Evolutionary conservation across 73 alveolate genomes (phyloP).

Genomic region (Symbiodinium pilosum): DNA sequence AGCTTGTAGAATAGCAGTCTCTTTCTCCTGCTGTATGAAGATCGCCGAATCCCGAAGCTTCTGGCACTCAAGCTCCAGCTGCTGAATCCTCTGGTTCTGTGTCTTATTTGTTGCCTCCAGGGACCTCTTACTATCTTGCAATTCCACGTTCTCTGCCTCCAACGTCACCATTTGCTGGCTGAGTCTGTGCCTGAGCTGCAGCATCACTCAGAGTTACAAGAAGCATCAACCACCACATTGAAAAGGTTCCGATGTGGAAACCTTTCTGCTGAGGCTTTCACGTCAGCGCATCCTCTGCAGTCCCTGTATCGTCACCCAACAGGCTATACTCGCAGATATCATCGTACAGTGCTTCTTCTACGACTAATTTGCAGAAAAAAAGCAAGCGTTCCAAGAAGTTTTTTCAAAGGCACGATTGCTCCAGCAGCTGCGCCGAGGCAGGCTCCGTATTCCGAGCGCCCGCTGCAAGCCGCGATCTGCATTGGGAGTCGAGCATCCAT

Average conservation of each 20-base stretch:
- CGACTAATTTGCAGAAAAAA: too few relatives aligned
- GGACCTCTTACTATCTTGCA: conserved; percentile 34
- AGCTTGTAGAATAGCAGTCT: conserved; percentile 47
- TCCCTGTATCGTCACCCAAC: too few relatives aligned
- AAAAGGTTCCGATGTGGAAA: too few relatives aligned
- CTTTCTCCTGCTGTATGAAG: conserved; percentile 50
- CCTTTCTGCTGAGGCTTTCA: too few relatives aligned
- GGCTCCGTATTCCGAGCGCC: neutral
- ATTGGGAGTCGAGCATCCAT: neutral
- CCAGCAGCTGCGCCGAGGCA: neutral
- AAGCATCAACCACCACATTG: too few relatives aligned
- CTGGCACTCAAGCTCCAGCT: conserved; percentile 42
- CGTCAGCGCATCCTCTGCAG: too few relatives aligned
- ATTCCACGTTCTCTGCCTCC: conserved; percentile 75
- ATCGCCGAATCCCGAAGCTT: conserved; percentile 33
- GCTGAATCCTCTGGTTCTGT: neutral
- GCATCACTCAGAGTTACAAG: too few relatives aligned
- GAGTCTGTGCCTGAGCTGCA: neutral
- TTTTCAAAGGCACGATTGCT: neutral
- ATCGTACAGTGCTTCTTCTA: too few relatives aligned
- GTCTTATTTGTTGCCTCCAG: conserved; percentile 17
- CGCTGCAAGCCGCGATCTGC: neutral
- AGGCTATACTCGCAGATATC: too few relatives aligned
- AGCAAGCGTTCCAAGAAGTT: neutral
- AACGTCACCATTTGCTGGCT: conserved; percentile 45